Evolutionary conservation across 2,329 filamentous ascomycete genomes (phyloP).

Genomic region (Raffaelea ambrosiae): DNA sequence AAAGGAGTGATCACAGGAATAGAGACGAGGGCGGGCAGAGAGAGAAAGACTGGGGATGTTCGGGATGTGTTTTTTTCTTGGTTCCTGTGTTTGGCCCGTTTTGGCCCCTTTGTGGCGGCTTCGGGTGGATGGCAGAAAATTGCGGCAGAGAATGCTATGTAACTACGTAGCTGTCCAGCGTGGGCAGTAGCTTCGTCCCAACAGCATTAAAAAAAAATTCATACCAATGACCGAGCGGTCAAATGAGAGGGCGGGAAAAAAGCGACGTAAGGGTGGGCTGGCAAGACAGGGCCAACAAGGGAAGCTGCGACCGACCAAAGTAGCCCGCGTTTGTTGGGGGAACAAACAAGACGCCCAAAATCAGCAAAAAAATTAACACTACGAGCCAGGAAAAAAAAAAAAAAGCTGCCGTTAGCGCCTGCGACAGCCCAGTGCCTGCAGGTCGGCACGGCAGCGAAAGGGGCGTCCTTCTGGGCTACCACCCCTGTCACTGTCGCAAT

Average conservation of each 20-base stretch:
- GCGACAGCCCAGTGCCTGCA: neutral
- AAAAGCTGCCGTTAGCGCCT: too few relatives aligned
- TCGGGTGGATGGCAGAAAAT: constrained; percentile 11
- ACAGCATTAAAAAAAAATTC: constrained; percentile 8
- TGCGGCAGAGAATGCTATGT: neutral
- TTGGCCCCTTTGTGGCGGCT: neutral
- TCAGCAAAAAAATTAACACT: constrained; percentile 2
- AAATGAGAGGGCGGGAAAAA: neutral
- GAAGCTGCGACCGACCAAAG: constrained; percentile 8
- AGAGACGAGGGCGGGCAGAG: too few relatives aligned
- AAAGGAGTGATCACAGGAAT: too few relatives aligned
- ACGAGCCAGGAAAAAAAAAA: too few relatives aligned
- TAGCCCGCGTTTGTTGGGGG: constrained; percentile 13
- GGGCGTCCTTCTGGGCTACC: too few relatives aligned
- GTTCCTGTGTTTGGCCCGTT: neutral
- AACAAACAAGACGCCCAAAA: neutral
- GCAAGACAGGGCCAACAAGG: constrained; percentile 7
- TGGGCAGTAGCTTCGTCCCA: constrained; percentile 9
- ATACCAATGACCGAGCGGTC: neutral
- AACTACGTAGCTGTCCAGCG: too few relatives aligned
- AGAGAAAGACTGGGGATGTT: too few relatives aligned
- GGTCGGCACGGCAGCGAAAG: constrained; percentile 6
- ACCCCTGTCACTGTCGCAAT: neutral
- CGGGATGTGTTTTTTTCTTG: too few relatives aligned
- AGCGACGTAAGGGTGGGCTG: neutral